These are phyloP conservation scores for Alisma plantagoaquatica DNA, from an alignment of 106 monocot genomes.

Conservation along the genomic window DNA sequence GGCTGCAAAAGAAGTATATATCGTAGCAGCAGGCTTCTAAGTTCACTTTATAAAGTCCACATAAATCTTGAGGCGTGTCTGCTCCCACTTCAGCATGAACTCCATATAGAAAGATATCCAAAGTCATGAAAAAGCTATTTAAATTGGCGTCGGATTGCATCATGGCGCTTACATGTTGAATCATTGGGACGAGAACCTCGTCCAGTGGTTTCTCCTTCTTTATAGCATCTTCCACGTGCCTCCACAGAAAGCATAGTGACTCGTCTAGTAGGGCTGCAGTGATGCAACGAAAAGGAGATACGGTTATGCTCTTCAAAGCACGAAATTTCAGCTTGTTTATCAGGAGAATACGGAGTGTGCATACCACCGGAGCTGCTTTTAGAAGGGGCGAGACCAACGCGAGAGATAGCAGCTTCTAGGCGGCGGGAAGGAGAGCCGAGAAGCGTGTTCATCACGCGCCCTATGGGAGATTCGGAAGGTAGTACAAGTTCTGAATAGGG, in stretches of 20 bases:
- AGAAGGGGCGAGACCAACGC: conserved; percentile 2
- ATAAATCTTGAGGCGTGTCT: too few species aligned
- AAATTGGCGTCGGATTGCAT: too few species aligned
- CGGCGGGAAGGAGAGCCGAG: conserved; percentile 4
- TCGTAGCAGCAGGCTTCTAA: too few species aligned
- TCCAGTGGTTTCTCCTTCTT: conserved; percentile 9
- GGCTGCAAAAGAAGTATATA: too few species aligned
- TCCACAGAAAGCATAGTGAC: conserved; percentile 13
- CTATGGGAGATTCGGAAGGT: conserved; percentile 3
- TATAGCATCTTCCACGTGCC: conserved; percentile 2
- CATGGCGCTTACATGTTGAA: conserved; percentile 9
- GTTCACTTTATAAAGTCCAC: too few species aligned
- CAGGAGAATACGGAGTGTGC: background rate
- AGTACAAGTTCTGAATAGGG: background rate
- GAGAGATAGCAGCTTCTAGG: conserved; percentile 4
- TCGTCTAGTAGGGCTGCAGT: conserved; percentile 9
- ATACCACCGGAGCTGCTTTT: conserved; percentile 6
- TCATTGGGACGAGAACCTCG: conserved; percentile 11
- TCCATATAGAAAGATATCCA: too few species aligned
- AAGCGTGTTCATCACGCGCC: conserved; percentile 5
- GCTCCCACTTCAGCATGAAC: too few species aligned
- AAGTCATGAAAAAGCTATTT: too few species aligned
- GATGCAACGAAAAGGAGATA: background rate
- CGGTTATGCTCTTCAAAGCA: background rate
- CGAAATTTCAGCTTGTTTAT: background rate